Base-by-base conservation (phyloP, 1,139 yeast species). In the Suhomyces choctaworum region DNA sequence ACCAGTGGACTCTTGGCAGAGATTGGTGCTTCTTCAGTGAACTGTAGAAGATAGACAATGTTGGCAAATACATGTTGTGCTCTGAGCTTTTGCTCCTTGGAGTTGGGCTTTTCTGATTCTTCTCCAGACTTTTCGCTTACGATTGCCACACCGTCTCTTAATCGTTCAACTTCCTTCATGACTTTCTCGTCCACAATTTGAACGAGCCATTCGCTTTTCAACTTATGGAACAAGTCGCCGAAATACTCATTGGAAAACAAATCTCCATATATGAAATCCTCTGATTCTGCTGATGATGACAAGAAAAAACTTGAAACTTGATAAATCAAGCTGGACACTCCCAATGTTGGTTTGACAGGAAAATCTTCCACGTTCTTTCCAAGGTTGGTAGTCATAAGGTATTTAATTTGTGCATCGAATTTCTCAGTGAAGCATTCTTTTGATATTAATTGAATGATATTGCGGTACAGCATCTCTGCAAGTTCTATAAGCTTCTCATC, bases 121-220 rank as follows among this genome's bases (percentile, higher is more conserved):
- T 36, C 31, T 4, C 4, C 10, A 6, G 14, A 12, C 11, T 21
- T 24, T 16, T 22, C 8, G 16, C 19, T 19, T 16, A n/a, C n/a
- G 16, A 16, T 22, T 7, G n/a, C 22, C 9, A n/a, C 4, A 19
- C 10, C 3, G 11, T 10, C n/a, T 25, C 16, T 8, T 13, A 12
- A 5, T 13, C 16, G 3, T 24, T 13, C 16, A 13, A 20, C 11
- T 8, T 6, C 3, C 11, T 15, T 15, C 9, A 32, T 27, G 22
- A 31, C 22, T 22, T 24, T 40, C 16, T 27, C 28, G 1, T 39
- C 37, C 2, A 46, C 29, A 20, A 50, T 29, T 7, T 27, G 31
- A 7, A 38, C 25, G n/a, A 50, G 29, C 71, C 71, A 66, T 8
- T 52, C 39, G 34, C 62, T 58, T 42, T 67, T 67, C 11, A 44